Base-by-base conservation (phyloP, 208 protist genomes). In the Acanthamoeba castellanii region DNA sequence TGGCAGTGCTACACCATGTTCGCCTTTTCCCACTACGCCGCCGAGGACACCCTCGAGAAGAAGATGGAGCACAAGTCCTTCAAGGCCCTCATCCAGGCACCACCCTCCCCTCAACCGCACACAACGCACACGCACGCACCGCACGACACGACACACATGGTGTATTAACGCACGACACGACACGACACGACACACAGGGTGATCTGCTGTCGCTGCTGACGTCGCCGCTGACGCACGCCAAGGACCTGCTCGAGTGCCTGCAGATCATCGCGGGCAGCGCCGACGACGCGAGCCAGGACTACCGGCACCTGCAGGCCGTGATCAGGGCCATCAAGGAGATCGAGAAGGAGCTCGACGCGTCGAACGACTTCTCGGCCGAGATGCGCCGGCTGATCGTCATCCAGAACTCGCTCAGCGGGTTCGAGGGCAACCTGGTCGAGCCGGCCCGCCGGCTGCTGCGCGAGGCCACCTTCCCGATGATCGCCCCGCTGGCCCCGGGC, bases 1-100 rank as follows among this genome's bases (percentile, higher is more conserved):
- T 82, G 72, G 72, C 72, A 82, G 11, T 82, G 72, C 72, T 82
- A 82, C 72, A 82, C 72, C 30, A 82, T 82, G 72, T 82, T 82
- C 32, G 72, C 72, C 42, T 82, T 82, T 25, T 82, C 72, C 25
- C 72, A 82, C 72, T 82, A 82, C 72, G 72, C 72, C 72, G 72
- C 72, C 72, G 72, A 82, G 72, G 72, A 82, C 42, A 82, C 72
- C 11, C 72, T 82, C 18, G 72, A 82, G 42, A 82, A 82, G 42
- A 82, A 82, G 72, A 82, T 82, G 72, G 72, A 82, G 37, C 72
- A 82, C 72, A 82, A 82, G 42, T 82, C 72, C 9, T 82, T 82
- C 42, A 82, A 82, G 42, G 72, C 72, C 18, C 72, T 82, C 34
- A 82, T 82, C 72, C n/a, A n/a, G n/a, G n/a, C n/a, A n/a, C n/a